Percentiles rank a stretch among this genome's conserved stretches.
Conservation (phyloP, 192 early-diverging fungal genomes). For the Pecoramyces ruminantium region DNA sequence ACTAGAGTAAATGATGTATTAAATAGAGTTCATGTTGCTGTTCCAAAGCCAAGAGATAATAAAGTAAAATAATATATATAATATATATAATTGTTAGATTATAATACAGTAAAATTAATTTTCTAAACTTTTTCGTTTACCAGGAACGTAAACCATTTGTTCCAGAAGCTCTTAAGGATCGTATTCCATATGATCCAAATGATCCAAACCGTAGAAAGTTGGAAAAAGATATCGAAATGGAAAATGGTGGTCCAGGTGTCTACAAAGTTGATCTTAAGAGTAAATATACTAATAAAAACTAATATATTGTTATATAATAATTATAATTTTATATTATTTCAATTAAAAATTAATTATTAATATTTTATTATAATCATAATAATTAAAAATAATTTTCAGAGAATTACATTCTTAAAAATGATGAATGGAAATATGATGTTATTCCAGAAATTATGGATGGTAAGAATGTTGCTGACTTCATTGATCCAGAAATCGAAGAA, state of each 20-base stretch:
- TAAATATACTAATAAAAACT: too few relatives aligned
- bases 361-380: too few relatives aligned
- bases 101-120: too few relatives aligned
- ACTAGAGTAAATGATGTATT: too few relatives aligned
- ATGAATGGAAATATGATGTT: slow-evolving; percentile 90
- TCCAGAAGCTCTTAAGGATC: slow-evolving; percentile 50
- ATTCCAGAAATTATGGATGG: slow-evolving; percentile 99
- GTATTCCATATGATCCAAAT: slow-evolving; percentile 53
- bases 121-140: too few relatives aligned
- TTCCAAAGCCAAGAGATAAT: too few relatives aligned
- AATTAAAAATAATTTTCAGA: slow-evolving; percentile 14
- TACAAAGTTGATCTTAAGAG: slow-evolving; percentile 89
- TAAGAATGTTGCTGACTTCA: slow-evolving; percentile 95
- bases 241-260: slow-evolving; percentile 87
- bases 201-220: slow-evolving; percentile 71
- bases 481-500: slow-evolving; percentile 95
- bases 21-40: too few relatives aligned
- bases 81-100: too few relatives aligned
- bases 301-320: too few relatives aligned
- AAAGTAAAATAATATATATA: too few relatives aligned
- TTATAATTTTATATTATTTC: too few relatives aligned
- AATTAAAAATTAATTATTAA: too few relatives aligned
- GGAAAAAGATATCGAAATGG: slow-evolving; percentile 79
- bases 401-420: slow-evolving; percentile 62
- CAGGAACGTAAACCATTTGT: slow-evolving; percentile 58